Base-by-base conservation (phyloP, 306 rosid species). In the Castanopsis chinensis region DNA sequence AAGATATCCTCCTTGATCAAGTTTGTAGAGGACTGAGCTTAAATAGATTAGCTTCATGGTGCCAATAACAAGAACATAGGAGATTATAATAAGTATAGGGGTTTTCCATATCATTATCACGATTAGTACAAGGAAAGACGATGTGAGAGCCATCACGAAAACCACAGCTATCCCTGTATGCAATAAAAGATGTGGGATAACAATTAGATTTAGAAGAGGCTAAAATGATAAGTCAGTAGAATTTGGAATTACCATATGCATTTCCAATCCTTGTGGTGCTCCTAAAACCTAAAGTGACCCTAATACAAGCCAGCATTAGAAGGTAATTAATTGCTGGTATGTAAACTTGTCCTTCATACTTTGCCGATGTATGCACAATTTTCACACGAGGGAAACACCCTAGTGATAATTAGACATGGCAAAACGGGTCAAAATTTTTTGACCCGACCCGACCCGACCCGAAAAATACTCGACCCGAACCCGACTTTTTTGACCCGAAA, bases 361-460 rank as follows among this genome's bases (percentile, higher is more conserved):
- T 89, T 18, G 87, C 19, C 0, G 97, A 93, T 58, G 98, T 93
- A 43, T 93, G 98, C 5, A 92, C 91, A 20, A 93, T 76, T 79
- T 85, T 82, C 64, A 93, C 98, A 0, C 90, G 86, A 43, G 98
- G 98, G 69, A 94, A 92, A 81, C 98, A 91, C 74, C 98, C n/a
- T n/a, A n/a, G n/a, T n/a, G n/a, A n/a, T n/a, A n/a, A n/a, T n/a
- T n/a, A n/a, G n/a, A n/a, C n/a, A n/a, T n/a, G n/a, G n/a, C n/a
- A n/a, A n/a, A n/a, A n/a, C n/a, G n/a, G n/a, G n/a, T n/a, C n/a
- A n/a, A n/a, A n/a, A n/a, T n/a, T n/a, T n/a, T n/a, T n/a, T n/a
- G n/a, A n/a, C n/a, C n/a, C n/a, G n/a, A n/a, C n/a, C n/a, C n/a
- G n/a, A n/a, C n/a, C n/a, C n/a, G n/a, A n/a, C n/a, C n/a, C n/a